Evolutionary conservation across 306 rosid species (phyloP).

Genomic region (Dicorynia guianensis): DNA sequence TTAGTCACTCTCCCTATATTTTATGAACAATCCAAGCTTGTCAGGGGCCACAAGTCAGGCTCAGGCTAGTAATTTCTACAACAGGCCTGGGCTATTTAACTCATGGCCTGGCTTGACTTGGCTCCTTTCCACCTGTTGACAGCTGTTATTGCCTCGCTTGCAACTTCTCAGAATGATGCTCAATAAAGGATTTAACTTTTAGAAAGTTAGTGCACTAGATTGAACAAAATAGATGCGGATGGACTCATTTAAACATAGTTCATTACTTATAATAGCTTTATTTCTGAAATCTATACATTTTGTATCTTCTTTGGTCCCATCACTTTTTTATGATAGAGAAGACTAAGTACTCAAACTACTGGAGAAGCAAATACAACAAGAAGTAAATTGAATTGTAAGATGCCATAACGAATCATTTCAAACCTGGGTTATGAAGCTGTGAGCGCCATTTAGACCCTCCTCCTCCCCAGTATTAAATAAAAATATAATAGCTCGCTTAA

Average conservation of each 20-base stretch:
- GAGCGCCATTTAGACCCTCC: constrained; percentile 97
- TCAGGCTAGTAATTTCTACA: too few species aligned
- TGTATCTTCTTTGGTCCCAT: constrained; percentile 33
- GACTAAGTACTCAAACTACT: not conserved
- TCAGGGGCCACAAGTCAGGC: too few species aligned
- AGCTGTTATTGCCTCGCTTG: not conserved
- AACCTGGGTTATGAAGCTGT: constrained; percentile 97
- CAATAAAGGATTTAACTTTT: constrained; percentile 4
- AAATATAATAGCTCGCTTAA: constrained; percentile 82
- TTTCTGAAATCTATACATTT: constrained; percentile 4
- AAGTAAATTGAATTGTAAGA: constrained; percentile 15
- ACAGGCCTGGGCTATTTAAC: too few species aligned
- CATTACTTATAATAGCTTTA: not conserved
- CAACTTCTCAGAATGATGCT: not conserved
- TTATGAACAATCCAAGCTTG: too few species aligned
- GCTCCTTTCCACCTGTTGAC: too few species aligned
- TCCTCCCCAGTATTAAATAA: constrained; percentile 96
- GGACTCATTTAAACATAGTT: constrained; percentile 5
- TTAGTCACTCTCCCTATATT: too few species aligned
- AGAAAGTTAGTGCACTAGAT: not conserved
- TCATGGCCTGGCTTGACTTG: too few species aligned
- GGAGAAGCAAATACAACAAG: constrained; percentile 22
- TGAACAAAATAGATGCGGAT: not conserved
- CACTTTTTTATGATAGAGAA: constrained; percentile 23
- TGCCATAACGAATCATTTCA: constrained; percentile 40